A percentile compares a stretch with the other conserved stretches of the same genome.
Evolutionary conservation across 495 filamentous ascomycete species (phyloP).

Genomic region (Podospora comata): DNA sequence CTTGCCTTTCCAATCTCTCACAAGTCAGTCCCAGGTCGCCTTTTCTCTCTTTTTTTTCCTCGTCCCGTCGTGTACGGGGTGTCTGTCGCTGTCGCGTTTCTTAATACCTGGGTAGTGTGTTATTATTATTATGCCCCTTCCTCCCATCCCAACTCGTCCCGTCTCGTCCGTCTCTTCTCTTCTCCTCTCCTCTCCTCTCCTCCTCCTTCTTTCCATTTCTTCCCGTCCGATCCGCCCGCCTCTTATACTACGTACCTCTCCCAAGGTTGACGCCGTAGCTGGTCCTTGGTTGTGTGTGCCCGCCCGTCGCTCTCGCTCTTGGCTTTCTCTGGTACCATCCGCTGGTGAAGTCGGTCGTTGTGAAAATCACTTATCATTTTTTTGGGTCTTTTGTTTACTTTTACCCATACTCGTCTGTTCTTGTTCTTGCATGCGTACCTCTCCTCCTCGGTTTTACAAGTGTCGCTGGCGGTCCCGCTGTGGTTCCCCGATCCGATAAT

Average conservation of each 20-base stretch:
- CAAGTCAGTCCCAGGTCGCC: neutral
- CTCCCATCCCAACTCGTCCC: conserved; percentile 3
- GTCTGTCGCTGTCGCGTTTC: conserved; percentile 2
- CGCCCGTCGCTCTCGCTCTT: conserved; percentile 8
- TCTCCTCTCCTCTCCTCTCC: conserved; percentile 17
- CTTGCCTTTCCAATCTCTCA: conserved; percentile 8
- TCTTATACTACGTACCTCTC: conserved; percentile 6
- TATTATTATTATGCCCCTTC: conserved; percentile 8
- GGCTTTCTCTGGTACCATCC: neutral
- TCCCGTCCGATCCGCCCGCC: neutral
- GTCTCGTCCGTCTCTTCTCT: conserved; percentile 19
- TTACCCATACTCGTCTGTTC: neutral
- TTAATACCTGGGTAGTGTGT: neutral
- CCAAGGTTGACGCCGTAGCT: conserved; percentile 8
- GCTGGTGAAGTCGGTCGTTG: conserved; percentile 19
- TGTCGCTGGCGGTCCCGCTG: conserved; percentile 11
- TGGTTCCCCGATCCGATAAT: conserved; percentile 18
- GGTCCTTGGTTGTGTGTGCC: conserved; percentile 1
- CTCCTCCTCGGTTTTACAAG: neutral
- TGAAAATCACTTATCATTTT: conserved; percentile 1
- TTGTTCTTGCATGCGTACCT: neutral
- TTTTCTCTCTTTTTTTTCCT: neutral
- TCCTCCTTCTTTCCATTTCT: neutral
- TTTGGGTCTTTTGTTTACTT: conserved; percentile 1
- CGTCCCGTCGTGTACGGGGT: too few species aligned